Base-by-base conservation (phyloP, 257 asterid genomes). In the Solanum bulbocastanum region DNA sequence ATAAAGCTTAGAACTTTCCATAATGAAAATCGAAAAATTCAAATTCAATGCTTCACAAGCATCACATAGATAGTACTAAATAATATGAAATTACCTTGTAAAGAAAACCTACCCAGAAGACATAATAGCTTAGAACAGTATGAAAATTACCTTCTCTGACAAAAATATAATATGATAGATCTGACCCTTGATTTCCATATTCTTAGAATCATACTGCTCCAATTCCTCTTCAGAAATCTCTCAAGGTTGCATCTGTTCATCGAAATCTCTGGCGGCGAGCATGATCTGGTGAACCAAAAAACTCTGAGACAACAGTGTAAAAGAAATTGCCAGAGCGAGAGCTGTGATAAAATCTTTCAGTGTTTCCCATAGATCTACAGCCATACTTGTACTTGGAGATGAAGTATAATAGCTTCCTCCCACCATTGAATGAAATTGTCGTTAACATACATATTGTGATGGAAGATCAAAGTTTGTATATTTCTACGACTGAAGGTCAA, bases 141-240 rank as follows among this genome's bases (percentile, higher is more conserved):
- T 39, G 27, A 71, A 18, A 69, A 32, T 83, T 86, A 94, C 98
- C 98, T 93, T 97, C 98, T 95, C 86, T 93, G 98, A 1, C n/a
- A n/a, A 98, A 92, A 35, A 96, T 97, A 92, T 9, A 10, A 40
- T 40, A 40, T 95, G 98, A 87, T 96, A 96, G 99, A 96, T 96
- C 98, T 96, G 99, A 83, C 98, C 58, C 58, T 49, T 49, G 23
- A 52, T 52, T 52, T 6, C 9, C 62, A 52, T 16, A n/a, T 52
- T 52, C 10, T 52, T 52, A 6, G n/a, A 52, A 2, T 52, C 62
- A 52, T 7, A 52, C 62, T 98, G 13, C 98, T 95, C 94, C 71
- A 93, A 96, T 94, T 91, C 97, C 69, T 93, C 94, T 37, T 91
- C 96, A 6, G 94, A 91, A 76, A 10, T 42, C 49, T 42, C 49